Evolutionary conservation across 176 grass and related monocot species (phyloP).

Genomic region (Ensete glaucum): DNA sequence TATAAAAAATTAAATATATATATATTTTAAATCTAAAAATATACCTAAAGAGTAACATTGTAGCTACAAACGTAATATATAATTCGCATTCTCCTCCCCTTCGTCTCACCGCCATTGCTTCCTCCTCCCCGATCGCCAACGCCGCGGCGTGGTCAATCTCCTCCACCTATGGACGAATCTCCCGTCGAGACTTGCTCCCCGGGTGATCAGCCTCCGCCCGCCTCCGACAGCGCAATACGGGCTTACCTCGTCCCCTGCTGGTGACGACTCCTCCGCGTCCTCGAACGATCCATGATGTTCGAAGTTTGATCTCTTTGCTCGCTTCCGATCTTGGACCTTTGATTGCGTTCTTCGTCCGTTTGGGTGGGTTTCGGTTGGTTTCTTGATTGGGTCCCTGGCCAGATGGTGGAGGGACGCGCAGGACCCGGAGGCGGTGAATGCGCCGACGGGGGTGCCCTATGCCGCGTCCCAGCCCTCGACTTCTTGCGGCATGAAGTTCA

Average conservation of each 20-base stretch:
- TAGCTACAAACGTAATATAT: too few species aligned
- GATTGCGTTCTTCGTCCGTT: background rate
- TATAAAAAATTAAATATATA: too few species aligned
- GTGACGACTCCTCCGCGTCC: background rate
- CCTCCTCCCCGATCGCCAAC: background rate
- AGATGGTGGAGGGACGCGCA: slow-evolving; percentile 61
- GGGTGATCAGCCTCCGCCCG: background rate
- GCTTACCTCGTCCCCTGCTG: slow-evolving; percentile 68
- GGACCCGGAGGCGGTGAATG: slow-evolving; percentile 11
- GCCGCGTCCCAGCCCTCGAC: slow-evolving; percentile 34
- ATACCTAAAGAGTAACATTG: too few species aligned
- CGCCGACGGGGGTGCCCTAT: slow-evolving; percentile 37
- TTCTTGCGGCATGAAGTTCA: slow-evolving; percentile 54
- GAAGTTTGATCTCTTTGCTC: slow-evolving; percentile 8
- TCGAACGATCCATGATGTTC: background rate
- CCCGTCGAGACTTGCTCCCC: slow-evolving; percentile 3
- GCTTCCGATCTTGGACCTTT: background rate
- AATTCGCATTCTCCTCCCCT: background rate
- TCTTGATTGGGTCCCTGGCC: background rate
- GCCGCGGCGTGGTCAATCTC: background rate
- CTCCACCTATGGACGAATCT: slow-evolving; percentile 5
- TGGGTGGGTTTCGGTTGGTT: slow-evolving; percentile 1
- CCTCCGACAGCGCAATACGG: slow-evolving; percentile 14
- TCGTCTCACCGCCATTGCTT: background rate
- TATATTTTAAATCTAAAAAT: too few species aligned